Conservation (phyloP, 495 filamentous ascomycete genomes). For the Tuber calosporum region DNA sequence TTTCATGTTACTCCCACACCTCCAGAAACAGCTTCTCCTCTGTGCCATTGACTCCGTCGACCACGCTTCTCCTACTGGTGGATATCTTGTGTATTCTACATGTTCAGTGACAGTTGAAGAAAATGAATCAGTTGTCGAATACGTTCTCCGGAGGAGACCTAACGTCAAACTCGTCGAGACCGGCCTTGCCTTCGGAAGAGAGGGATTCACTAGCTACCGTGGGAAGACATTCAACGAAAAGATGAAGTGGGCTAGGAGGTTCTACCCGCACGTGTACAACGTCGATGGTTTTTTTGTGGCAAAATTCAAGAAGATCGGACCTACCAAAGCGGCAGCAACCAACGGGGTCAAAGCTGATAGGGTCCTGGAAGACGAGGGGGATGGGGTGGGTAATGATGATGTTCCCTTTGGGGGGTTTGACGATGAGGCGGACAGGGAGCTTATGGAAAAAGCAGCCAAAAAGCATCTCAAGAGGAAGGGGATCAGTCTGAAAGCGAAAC, state of each 20-base stretch:
- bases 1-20: constrained; percentile 82
- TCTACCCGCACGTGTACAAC: constrained; percentile 92
- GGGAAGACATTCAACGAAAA: constrained; percentile 81
- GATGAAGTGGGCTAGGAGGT: constrained; percentile 78
- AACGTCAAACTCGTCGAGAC: constrained; percentile 93
- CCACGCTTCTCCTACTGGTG: constrained; percentile 74
- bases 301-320: constrained; percentile 89
- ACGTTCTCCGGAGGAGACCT: constrained; percentile 78
- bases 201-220: constrained; percentile 80
- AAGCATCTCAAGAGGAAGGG: constrained; percentile 59
- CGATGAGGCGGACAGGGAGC: constrained; percentile 54
- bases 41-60: constrained; percentile 92
- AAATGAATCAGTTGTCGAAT: constrained; percentile 90
- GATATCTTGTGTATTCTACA: constrained; percentile 90
- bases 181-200: constrained; percentile 82
- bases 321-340: constrained; percentile 53
- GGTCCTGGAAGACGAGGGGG: constrained; percentile 44
- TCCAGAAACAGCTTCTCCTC: constrained; percentile 87
- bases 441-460: constrained; percentile 55
- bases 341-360: constrained; percentile 42
- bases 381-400: constrained; percentile 42
- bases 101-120: constrained; percentile 88
- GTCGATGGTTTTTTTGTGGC: constrained; percentile 98
- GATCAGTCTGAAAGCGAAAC: constrained; percentile 59
- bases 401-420: constrained; percentile 60